Percentiles rank a stretch among this genome's conserved stretches.
phyloP scores from a whole-genome alignment of 2,329 filamentous ascomycete species.

The Aspergillus quadricinctus region DNA sequence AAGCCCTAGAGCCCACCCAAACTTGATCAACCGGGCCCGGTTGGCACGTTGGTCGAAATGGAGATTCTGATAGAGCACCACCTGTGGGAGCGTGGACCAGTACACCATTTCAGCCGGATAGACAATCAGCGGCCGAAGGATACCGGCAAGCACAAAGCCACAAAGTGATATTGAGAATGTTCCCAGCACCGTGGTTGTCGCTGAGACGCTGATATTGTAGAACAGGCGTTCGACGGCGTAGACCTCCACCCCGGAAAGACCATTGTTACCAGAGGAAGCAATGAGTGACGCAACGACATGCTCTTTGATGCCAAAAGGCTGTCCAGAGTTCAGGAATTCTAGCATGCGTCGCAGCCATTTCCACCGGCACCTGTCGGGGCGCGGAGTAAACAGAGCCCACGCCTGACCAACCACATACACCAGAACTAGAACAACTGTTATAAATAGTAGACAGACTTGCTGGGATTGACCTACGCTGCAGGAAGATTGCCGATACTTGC shows the following conservation, averaged over 20 bases:
- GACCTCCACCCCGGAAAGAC: slow-evolving; percentile 13
- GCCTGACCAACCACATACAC: slow-evolving; percentile 15
- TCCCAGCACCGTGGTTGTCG: slow-evolving; percentile 22
- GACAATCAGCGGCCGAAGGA: slow-evolving; percentile 27
- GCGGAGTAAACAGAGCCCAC: slow-evolving; percentile 14
- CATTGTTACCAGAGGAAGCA: slow-evolving; percentile 19
- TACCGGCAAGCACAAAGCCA: slow-evolving; percentile 26
- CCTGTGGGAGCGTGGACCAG: slow-evolving; percentile 29
- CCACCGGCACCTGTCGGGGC: slow-evolving; percentile 10
- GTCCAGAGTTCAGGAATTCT: slow-evolving; percentile 18
- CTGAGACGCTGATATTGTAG: slow-evolving; percentile 16
- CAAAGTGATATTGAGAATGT: slow-evolving; percentile 28
- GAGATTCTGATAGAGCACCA: slow-evolving; percentile 32
- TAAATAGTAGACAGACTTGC: background rate
- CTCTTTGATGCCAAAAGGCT: slow-evolving; percentile 17
- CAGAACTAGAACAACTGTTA: slow-evolving; percentile 7
- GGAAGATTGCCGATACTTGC: slow-evolving; percentile 15
- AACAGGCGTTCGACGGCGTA: slow-evolving; percentile 18
- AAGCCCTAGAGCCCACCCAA: slow-evolving; percentile 26
- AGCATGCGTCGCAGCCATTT: slow-evolving; percentile 14
- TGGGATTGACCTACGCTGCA: slow-evolving; percentile 12
- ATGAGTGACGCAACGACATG: slow-evolving; percentile 16
- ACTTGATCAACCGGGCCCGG: slow-evolving; percentile 24
- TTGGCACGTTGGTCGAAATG: slow-evolving; percentile 28
- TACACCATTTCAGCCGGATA: slow-evolving; percentile 34